Base-by-base conservation (phyloP, 1,284 basidiomycete species). In the Puccinia novopanici region DNA sequence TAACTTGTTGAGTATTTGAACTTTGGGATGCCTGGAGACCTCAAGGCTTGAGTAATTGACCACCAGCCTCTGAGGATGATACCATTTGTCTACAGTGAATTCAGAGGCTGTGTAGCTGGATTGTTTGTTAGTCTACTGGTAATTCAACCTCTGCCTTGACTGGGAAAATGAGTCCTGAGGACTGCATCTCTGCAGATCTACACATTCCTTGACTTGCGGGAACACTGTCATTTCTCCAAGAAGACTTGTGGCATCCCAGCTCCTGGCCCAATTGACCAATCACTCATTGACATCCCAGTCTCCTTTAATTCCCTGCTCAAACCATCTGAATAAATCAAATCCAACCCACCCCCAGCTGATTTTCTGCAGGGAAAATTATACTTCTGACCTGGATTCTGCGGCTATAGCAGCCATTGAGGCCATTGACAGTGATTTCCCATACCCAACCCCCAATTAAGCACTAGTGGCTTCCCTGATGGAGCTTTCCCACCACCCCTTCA, bases 201-300 rank as follows among this genome's bases (percentile, higher is more conserved):
- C 8, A 24, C 24, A 24, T 75, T 65, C 42, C 59, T 63, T 3
- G 74, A 75, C 19, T 52, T 30, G 0, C 12, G 27, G 40, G 74
- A 59, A 12, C 24, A 13, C 6, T 75, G 45, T 37, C 74, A 48
- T n/a, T 75, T 75, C 27, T 75, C 42, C 74, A 75, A 75, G 57
- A 65, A 65, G 19, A 27, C 55, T 0, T 75, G 73, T 50, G 73
- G 57, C 13, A 75, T 40, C 50, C 4, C 30, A 3, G 48, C 45
- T 2, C 10, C 52, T 0, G 34, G 70, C n/a, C 50, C 22, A 40
- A 22, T 34, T 9, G 70, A 72, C 30, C 45, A 34, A 1, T 72
- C 70, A 13, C 52, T 55, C 22, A 17, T 72, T 13, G 27, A 72
- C 3, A 72, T 72, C 13, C 48, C 70, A 10, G 34, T 6, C 12